Base-by-base conservation (phyloP, 371 early-diverging fungal species). In the Dichotomocladium elegans region DNA sequence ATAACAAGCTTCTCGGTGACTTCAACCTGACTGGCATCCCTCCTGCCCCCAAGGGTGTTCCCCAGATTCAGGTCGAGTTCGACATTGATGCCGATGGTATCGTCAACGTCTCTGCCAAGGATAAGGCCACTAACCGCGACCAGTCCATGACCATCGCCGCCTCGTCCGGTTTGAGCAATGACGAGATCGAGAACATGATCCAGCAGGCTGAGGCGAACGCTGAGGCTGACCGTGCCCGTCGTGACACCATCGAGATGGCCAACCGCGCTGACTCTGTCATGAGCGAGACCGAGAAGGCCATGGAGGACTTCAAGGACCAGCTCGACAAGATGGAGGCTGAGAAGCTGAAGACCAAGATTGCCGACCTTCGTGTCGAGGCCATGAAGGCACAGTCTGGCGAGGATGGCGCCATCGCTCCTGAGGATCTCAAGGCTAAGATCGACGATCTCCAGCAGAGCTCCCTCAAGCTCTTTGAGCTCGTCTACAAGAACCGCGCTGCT, bases 1-100 rank as follows among this genome's bases (percentile, higher is more conserved):
- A 99, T 82, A 99, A 99, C 87, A 97, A 98, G 79, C 78, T 95
- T 31, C 79, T 99, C 47, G 99, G 99, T 51, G 89, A 96, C 76
- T 93, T 99, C 82, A 92, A 94, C 74, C 86, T 99, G 51, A 80
- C 82, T 21, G 91, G 90, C 30, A 80, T 92, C 34, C 91, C 90
- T 24, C 93, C 92, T 46, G 90, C 91, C 11, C 94, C 96, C 64
- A 86, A 90, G 82, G 95, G 99, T 68, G 85, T 92, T 46, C 94
- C 99, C 59, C 85, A 93, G 66, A 82, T 93, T 57, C 89, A 92
- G 68, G 99, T 99, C 49, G 91, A 95, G 41, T 99, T 99, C 70
- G 98, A 99, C 70, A 95, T 98, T 68, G 99, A 99, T 78, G 96
- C 98, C 9, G 96, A 99, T 72, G 99, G 99, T 74, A 99, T 99